These are phyloP conservation scores for Ophiostoma ips DNA, from an alignment of 2,329 filamentous ascomycete species.

Conservation along the genomic window DNA sequence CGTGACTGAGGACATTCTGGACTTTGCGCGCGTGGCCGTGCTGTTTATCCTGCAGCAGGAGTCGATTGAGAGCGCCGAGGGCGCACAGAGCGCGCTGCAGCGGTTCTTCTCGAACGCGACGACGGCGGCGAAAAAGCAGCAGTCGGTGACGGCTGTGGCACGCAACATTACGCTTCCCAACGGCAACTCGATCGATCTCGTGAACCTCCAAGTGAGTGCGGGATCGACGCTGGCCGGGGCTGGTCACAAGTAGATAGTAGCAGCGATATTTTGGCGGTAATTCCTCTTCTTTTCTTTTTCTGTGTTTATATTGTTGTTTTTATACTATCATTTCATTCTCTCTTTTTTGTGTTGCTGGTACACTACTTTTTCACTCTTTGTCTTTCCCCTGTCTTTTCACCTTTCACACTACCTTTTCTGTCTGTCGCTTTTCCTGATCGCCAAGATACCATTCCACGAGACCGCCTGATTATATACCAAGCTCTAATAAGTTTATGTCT, in stretches of 20 bases:
- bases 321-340: background rate
- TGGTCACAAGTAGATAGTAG: background rate
- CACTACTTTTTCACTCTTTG: no score
- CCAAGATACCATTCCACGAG: no score
- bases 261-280: background rate
- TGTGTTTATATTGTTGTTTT: background rate
- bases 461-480: no score
- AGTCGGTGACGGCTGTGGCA: constrained; percentile 20
- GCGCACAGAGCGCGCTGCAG: constrained; percentile 40
- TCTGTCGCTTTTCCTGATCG: background rate
- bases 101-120: constrained; percentile 34
- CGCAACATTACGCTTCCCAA: constrained; percentile 23
- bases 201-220: constrained; percentile 21
- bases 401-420: no score
- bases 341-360: background rate
- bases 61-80: constrained; percentile 33
- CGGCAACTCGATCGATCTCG: constrained; percentile 35
- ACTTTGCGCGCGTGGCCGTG: constrained; percentile 50
- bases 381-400: background rate
- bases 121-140: constrained; percentile 2
- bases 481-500: no score
- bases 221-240: constrained; percentile 5
- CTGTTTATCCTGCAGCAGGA: constrained; percentile 47
- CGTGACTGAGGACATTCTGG: constrained; percentile 41
- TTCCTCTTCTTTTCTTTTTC: background rate